phyloP scores from a whole-genome alignment of 495 filamentous ascomycete species.

The Aspergillus affinis region DNA sequence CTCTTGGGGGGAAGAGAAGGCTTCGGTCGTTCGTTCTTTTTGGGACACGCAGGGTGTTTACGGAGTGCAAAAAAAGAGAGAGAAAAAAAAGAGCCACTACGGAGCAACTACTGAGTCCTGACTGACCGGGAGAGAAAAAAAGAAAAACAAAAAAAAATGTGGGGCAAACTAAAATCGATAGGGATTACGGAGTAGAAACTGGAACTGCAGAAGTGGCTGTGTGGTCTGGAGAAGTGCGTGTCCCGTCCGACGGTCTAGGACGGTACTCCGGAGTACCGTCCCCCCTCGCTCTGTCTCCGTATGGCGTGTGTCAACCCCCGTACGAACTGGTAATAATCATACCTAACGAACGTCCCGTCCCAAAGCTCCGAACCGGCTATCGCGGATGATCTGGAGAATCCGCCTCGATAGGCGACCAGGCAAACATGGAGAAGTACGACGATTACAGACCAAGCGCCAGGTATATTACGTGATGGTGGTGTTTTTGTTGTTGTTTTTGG shows the following conservation, averaged over 20 bases:
- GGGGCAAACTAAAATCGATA: slow-evolving; percentile 20
- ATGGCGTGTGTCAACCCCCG: no score
- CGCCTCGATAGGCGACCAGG: slow-evolving; percentile 3
- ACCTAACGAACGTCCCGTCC: slow-evolving; percentile 4
- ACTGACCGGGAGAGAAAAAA: slow-evolving; percentile 12
- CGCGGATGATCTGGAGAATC: slow-evolving; percentile 27
- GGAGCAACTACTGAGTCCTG: neutral
- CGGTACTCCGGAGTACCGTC: no score
- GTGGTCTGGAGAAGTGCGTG: slow-evolving; percentile 28
- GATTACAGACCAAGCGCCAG: neutral
- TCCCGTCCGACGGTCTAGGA: slow-evolving; percentile 12
- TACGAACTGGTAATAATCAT: slow-evolving; percentile 9
- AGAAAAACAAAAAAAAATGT: slow-evolving; percentile 16
- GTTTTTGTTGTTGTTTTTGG: neutral
- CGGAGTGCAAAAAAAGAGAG: neutral
- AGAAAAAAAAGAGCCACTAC: slow-evolving; percentile 17
- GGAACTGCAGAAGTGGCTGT: slow-evolving; percentile 27
- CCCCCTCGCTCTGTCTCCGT: no score
- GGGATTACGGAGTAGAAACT: slow-evolving; percentile 25
- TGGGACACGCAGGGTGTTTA: neutral
- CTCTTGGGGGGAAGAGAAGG: neutral
- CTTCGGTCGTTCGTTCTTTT: neutral
- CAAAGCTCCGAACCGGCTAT: slow-evolving; percentile 24
- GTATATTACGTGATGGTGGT: neutral
- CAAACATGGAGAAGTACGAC: neutral